phyloP scores from a whole-genome alignment of 2,329 filamentous ascomycete genomes.

The Curvularia verruculosa region DNA sequence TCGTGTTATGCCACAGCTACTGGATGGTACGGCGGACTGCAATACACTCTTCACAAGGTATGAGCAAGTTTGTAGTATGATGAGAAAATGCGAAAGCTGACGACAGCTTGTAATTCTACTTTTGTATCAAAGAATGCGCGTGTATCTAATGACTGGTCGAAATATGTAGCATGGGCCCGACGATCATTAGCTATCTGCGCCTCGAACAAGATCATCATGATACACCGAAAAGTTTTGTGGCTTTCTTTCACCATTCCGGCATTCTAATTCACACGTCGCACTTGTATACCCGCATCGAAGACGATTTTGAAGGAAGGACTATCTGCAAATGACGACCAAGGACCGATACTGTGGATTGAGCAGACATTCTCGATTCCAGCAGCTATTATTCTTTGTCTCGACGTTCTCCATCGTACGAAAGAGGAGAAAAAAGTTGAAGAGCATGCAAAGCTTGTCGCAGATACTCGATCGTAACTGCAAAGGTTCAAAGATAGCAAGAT shows the following conservation, averaged over 20 bases:
- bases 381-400: slow-evolving; percentile 49
- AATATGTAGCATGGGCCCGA: slow-evolving; percentile 48
- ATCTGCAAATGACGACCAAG: slow-evolving; percentile 38
- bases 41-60: slow-evolving; percentile 52
- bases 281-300: slow-evolving; percentile 49
- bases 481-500: slow-evolving; percentile 19
- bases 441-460: slow-evolving; percentile 13
- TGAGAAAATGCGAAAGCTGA: slow-evolving; percentile 46
- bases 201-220: slow-evolving; percentile 53
- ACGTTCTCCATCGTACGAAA: slow-evolving; percentile 42
- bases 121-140: slow-evolving; percentile 43
- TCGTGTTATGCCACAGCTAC: slow-evolving; percentile 49
- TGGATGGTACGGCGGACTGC: slow-evolving; percentile 43
- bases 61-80: slow-evolving; percentile 51
- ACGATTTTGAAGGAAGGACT: slow-evolving; percentile 50
- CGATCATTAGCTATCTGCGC: slow-evolving; percentile 48
- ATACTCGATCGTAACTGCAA: slow-evolving; percentile 18
- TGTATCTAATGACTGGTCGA: slow-evolving; percentile 43
- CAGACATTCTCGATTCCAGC: slow-evolving; percentile 52
- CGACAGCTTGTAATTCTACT: slow-evolving; percentile 40
- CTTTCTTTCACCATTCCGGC: slow-evolving; percentile 48
- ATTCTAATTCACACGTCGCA: slow-evolving; percentile 49
- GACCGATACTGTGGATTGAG: slow-evolving; percentile 50
- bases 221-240: slow-evolving; percentile 50
- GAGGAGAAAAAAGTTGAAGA: slow-evolving; percentile 17